Evolutionary conservation across 179 eudicot genomes (phyloP), one percentile per base, ranked within the genome.

Genomic region (Monotropa hypopitys): DNA sequence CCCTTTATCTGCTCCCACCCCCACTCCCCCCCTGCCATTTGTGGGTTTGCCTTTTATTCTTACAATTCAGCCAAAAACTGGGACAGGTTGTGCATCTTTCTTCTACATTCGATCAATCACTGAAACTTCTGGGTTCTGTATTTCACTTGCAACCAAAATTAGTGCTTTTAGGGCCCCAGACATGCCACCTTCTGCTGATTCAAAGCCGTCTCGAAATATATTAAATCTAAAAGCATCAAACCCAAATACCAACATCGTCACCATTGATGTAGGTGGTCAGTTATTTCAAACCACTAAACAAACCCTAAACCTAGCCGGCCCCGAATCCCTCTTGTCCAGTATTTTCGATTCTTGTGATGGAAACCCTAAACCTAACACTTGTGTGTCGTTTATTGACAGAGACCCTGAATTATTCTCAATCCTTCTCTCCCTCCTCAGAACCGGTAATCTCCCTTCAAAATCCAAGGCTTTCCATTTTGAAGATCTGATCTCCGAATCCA

Each of bases 221-320:
- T 13, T 28, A 2, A 51, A 28, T 23, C 42, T 40, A 54, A 81
- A 54, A 18, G 75, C 75, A 11, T 51, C 73, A 35, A 76, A 81
- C 33, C 74, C 76, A 35, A 80, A 69, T 54, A 80, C 88, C 4
- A 81, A 78, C 20, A 80, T 89, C 2, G 79, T 91, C 32, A 83
- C 92, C 78, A 83, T 96, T 73, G 94, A 96, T 83, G 92, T 96
- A 10, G 99, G 99, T 66, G 99, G 98, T 72, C 86, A 89, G 76
- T 77, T 90, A 35, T 96, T 96, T 71, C 99, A 93, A 79, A 93
- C 98, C 47, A 91, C 98, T 59, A 83, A 80, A 50, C 86, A 93
- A 86, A 91, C 98, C 89, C 90, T 96, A 83, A 76, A 83, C 77
- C 76, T 66, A 73, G 88, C 91, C 66, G 92, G 94, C 61, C 84